A percentile compares a stretch with the other conserved stretches of the same genome.
Conservation (phyloP, 306 rosid genomes). For the Gleditsia sinensis region DNA sequence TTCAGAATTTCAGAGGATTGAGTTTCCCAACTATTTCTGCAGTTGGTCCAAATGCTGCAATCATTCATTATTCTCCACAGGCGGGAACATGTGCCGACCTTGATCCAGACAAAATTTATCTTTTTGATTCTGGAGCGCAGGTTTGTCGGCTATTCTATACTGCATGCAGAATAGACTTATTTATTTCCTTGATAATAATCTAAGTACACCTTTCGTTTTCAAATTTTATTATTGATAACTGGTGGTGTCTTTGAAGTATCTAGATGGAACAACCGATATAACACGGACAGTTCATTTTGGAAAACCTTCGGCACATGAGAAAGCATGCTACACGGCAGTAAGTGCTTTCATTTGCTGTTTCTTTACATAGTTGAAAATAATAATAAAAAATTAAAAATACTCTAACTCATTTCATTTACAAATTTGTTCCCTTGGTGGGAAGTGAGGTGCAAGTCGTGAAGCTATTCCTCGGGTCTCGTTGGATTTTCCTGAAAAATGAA, state of each 20-base stretch:
- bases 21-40: constrained; percentile 98
- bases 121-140: constrained; percentile 99
- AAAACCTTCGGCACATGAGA: constrained; percentile 86
- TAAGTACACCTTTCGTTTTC: no score
- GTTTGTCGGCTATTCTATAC: constrained; percentile 43
- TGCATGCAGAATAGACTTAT: not conserved
- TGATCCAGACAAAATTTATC: constrained; percentile 90
- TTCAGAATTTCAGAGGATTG: constrained; percentile 87
- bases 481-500: not conserved
- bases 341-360: constrained; percentile 41
- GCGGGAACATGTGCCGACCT: constrained; percentile 87
- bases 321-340: constrained; percentile 91
- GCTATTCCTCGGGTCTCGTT: not conserved
- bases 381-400: no score
- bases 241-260: constrained; percentile 64
- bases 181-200: constrained; percentile 13
- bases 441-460: constrained; percentile 16
- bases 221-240: constrained; percentile 30
- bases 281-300: constrained; percentile 98
- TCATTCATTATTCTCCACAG: constrained; percentile 79
- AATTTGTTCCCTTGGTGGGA: constrained; percentile 16
- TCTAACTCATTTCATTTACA: constrained; percentile 17
- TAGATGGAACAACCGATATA: constrained; percentile 97
- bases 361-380: constrained; percentile 5
- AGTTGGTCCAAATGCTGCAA: constrained; percentile 98